Evolutionary conservation across 257 asterid genomes (phyloP), one percentile per base, ranked within the genome.

Genomic region (Scutellaria galericulata): DNA sequence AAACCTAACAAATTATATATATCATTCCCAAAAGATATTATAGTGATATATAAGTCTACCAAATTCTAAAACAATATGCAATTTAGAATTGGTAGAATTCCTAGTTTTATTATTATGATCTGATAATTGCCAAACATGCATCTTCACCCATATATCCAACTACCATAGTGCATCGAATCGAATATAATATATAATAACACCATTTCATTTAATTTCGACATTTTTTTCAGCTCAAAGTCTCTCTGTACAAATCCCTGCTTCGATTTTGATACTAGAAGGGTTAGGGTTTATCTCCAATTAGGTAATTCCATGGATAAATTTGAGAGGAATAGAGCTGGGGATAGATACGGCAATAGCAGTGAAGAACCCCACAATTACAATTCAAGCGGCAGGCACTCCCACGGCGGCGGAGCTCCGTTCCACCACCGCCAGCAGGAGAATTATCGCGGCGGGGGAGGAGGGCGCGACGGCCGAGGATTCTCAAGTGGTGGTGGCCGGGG

Each of bases 291-390:
- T 52, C 5, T 55, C 18, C 58, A 42, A 20, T 65, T 52, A 57
- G 64, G 62, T 18, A 1, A 62, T 31, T 53, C 59, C 15, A 87
- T 88, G 94, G 94, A 88, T 62, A 83, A 79, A 35, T 83, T 73
- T 76, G 87, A 75, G 59, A 78, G 86, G 66, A 81, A 82, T 40
- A 78, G 88, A 77, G 90, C 66, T 24, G 78, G 85, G 8, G 88
- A 85, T 55, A 74, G 86, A 57, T 81, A 44, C 72, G 75, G 8
- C 73, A 72, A 70, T 61, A 75, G 70, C 81, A 60, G 67, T n/a
- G 85, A 73, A 37, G 83, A 79, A 14, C 64, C 85, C 18, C 76
- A 57, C 31, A 63, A 57, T 8, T 64, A 70, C 15, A 73, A 63
- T 75, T 61, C 71, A 20, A 66, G 71, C 72, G 76, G 78, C 70